Evolutionary conservation across 495 filamentous ascomycete genomes (phyloP), one percentile per base, ranked within the genome.

Genomic region (Apodospora peruviana): DNA sequence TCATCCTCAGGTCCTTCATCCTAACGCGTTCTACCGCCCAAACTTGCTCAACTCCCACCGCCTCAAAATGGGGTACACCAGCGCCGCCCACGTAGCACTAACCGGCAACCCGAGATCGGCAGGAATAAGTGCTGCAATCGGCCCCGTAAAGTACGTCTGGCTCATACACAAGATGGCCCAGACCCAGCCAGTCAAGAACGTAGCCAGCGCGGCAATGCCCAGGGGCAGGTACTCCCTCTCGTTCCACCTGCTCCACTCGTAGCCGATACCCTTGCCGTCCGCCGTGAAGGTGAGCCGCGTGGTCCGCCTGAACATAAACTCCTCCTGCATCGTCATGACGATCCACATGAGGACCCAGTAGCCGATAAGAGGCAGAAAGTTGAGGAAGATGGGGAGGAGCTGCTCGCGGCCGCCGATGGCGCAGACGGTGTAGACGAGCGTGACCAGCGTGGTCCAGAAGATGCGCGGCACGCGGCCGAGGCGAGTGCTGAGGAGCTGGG

Each of bases 361-460:
- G 16, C 82, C 83, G 80, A 87, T 87, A 19, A 87, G 63, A 2
- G 82, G 76, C 24, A 87, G 70, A 60, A 87, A 87, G 60, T 87
- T 86, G 19, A 75, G 78, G 52, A 88, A 86, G 53, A 87, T 84
- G 24, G 72, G 71, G 4, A 80, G 76, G n/a, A 87, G 69, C 45
- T 78, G 47, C 45, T 80, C 69, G 9, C 81, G 72, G 7, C 84
- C 85, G 4, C 72, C 83, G 14, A 87, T 66, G 0, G 80, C 83
- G 57, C 82, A 83, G 36, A 82, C 77, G 4, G 77, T 72, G 48
- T 79, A 81, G 29, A 87, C 77, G 17, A 85, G 62, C 0, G 79
- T 73, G 7, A 74, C 71, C 24, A 82, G 55, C 8, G 73, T 77
- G 40, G 78, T 81, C 82, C 83, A 87, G 43, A 85, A 57, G 19